These are phyloP conservation scores for Aspergillus brasiliensis DNA, from an alignment of 2,329 filamentous ascomycete species.

Conservation along the genomic window DNA sequence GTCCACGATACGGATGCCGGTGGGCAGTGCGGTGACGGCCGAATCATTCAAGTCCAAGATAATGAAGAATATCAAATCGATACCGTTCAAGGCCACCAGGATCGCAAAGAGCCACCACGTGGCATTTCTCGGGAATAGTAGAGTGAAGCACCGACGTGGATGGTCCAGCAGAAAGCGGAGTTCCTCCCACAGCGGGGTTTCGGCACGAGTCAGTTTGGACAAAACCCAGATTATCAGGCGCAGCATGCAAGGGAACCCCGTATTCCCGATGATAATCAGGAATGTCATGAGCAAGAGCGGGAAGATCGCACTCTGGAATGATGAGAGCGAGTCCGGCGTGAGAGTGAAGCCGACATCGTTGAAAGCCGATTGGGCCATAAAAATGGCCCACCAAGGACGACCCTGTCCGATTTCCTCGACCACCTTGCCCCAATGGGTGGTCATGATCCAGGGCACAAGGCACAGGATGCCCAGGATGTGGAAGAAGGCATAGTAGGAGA, in stretches of 20 bases:
- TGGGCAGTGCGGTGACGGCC: slow-evolving; percentile 67
- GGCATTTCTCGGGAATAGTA: slow-evolving; percentile 84
- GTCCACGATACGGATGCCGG: slow-evolving; percentile 76
- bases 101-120: slow-evolving; percentile 97
- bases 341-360: slow-evolving; percentile 94
- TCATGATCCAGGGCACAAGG: slow-evolving; percentile 77
- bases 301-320: slow-evolving; percentile 76
- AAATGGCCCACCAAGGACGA: slow-evolving; percentile 87
- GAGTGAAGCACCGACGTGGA: slow-evolving; percentile 91
- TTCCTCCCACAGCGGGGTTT: slow-evolving; percentile 81
- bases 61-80: slow-evolving; percentile 89
- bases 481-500: slow-evolving; percentile 80
- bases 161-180: slow-evolving; percentile 89
- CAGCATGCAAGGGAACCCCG: slow-evolving; percentile 91
- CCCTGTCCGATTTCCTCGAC: slow-evolving; percentile 65
- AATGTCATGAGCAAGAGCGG: slow-evolving; percentile 78
- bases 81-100: slow-evolving; percentile 74
- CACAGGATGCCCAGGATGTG: slow-evolving; percentile 74
- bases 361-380: slow-evolving; percentile 83
- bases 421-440: slow-evolving; percentile 63
- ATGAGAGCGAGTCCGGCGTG: slow-evolving; percentile 90
- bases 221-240: slow-evolving; percentile 86
- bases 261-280: slow-evolving; percentile 92
- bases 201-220: slow-evolving; percentile 66
- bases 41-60: slow-evolving; percentile 81